A percentile compares a stretch with the other conserved stretches of the same genome.
These are phyloP conservation scores for Cynanchum wilfordii DNA, from an alignment of 257 asterid genomes.

Conservation along the genomic window DNA sequence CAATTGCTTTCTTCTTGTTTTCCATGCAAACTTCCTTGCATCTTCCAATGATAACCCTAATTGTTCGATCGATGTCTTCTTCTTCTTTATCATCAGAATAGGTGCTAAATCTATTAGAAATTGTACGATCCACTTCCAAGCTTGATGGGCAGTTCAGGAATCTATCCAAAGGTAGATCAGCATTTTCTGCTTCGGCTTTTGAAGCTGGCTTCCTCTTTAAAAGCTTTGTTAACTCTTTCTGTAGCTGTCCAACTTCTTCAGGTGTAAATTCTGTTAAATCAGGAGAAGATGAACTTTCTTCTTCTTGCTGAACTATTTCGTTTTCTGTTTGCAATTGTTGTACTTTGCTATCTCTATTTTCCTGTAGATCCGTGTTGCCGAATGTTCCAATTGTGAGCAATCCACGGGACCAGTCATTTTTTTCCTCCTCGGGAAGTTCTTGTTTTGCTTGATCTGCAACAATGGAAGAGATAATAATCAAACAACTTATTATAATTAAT, in stretches of 20 bases:
- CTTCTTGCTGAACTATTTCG: slow-evolving; percentile 32
- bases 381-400: slow-evolving; percentile 76
- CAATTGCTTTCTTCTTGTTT: slow-evolving; percentile 48
- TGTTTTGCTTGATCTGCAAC: slow-evolving; percentile 42
- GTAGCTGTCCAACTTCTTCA: slow-evolving; percentile 69
- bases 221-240: slow-evolving; percentile 58
- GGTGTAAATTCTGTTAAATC: slow-evolving; percentile 77
- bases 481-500: neutral
- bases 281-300: slow-evolving; percentile 53
- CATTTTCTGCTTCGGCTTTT: slow-evolving; percentile 20
- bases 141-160: slow-evolving; percentile 95
- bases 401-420: slow-evolving; percentile 71
- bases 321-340: slow-evolving; percentile 17
- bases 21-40: slow-evolving; percentile 70
- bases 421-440: slow-evolving; percentile 46
- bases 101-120: slow-evolving; percentile 49
- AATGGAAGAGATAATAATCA: neutral
- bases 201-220: slow-evolving; percentile 42
- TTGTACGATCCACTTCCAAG: slow-evolving; percentile 65
- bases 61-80: slow-evolving; percentile 84
- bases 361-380: slow-evolving; percentile 46
- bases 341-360: slow-evolving; percentile 24
- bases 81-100: slow-evolving; percentile 52
- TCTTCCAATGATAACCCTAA: slow-evolving; percentile 74
- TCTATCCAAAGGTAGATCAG: slow-evolving; percentile 70